These are phyloP conservation scores for Spergularia bocconei DNA, from an alignment of 148 eudicot species.

Conservation along the genomic window DNA sequence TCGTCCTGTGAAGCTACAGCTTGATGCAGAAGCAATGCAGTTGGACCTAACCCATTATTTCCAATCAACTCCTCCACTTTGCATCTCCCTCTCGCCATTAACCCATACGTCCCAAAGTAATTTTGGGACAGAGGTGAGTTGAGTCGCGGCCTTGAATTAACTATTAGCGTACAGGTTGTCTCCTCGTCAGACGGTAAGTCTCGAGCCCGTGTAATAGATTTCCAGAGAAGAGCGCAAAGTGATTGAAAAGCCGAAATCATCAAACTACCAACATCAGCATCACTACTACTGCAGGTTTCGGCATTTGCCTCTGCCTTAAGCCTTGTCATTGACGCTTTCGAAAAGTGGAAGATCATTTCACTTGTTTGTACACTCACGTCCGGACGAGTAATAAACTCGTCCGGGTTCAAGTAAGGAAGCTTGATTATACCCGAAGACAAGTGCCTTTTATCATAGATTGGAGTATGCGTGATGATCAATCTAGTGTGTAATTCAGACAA, in stretches of 20 bases:
- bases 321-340: constrained; percentile 8
- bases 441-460: not conserved
- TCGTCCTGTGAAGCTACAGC: not conserved
- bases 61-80: not conserved
- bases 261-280: not conserved
- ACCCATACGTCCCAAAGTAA: constrained; percentile 1
- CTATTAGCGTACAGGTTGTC: constrained; percentile 2
- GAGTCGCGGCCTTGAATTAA: constrained; percentile 15
- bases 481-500: constrained; percentile 3
- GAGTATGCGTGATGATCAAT: not conserved
- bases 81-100: not conserved
- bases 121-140: constrained; percentile 16
- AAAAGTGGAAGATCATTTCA: constrained; percentile 22
- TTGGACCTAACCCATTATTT: not conserved
- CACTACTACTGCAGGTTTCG: not conserved
- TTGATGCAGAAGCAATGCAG: not conserved
- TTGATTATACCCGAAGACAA: not conserved
- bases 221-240: constrained; percentile 26
- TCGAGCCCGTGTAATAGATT: constrained; percentile 26
- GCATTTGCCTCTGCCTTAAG: constrained; percentile 23
- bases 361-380: not conserved
- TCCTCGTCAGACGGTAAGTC: not conserved
- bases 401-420: constrained; percentile 1
- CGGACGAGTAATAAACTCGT: not conserved
- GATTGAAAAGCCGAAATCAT: constrained; percentile 24